Evolutionary conservation across 2,329 filamentous ascomycete genomes (phyloP).

Genomic region (Cladophialophora bantiana): DNA sequence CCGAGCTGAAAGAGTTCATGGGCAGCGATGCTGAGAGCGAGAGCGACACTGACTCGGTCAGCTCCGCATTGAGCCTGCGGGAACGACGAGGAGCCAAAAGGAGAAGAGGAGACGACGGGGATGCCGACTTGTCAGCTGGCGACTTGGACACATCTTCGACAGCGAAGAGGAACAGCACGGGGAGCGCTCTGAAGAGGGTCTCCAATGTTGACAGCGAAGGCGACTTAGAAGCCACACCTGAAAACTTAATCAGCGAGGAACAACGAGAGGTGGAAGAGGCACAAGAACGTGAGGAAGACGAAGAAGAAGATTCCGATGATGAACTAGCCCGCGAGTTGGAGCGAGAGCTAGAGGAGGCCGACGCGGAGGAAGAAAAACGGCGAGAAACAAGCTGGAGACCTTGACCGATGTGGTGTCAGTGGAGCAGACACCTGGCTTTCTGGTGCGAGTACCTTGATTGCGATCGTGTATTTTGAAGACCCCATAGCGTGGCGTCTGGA

Average conservation of each 20-base stretch:
- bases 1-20: conserved; percentile 79
- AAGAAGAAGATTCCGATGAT: conserved; percentile 54
- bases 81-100: conserved; percentile 41
- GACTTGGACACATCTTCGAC: conserved; percentile 24
- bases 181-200: conserved; percentile 34
- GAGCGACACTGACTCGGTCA: conserved; percentile 54
- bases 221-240: conserved; percentile 23
- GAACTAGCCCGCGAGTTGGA: conserved; percentile 63
- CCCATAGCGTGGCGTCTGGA: conserved; percentile 29
- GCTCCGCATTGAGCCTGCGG: conserved; percentile 40
- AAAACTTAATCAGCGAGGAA: conserved; percentile 42
- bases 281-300: conserved; percentile 42
- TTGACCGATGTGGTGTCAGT: background rate
- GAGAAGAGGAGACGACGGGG: conserved; percentile 65
- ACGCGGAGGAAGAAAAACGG: conserved; percentile 29
- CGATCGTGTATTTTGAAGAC: conserved; percentile 6
- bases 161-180: conserved; percentile 43
- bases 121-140: conserved; percentile 55
- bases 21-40: conserved; percentile 58
- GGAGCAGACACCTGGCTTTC: background rate
- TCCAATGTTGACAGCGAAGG: conserved; percentile 29
- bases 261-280: conserved; percentile 44
- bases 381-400: conserved; percentile 13
- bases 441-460: background rate
- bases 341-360: conserved; percentile 62